Evolutionary conservation across 2,329 filamentous ascomycete species (phyloP), one percentile per base, ranked within the genome.

Genomic region (Cordyceps tenuipes): DNA sequence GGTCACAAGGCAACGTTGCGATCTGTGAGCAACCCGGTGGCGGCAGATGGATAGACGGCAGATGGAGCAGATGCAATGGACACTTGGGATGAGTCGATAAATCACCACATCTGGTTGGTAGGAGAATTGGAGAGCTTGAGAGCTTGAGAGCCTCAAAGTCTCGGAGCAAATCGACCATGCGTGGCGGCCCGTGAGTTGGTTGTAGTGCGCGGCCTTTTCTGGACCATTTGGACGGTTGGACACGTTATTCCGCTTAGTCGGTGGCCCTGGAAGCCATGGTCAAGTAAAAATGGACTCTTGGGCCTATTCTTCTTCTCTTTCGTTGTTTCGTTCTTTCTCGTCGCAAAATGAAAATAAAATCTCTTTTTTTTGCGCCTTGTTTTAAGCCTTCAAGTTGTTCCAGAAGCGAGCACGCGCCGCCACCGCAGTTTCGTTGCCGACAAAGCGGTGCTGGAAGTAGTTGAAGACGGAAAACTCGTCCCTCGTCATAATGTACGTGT

Each of bases 381-480:
- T 6, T 69, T 68, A 76, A 52, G 71, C 75, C 54, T 68, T 68
- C 19, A 69, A 66, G 63, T 77, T 74, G 66, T 81, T 76, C 82
- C 82, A 85, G 69, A 79, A 84, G 61, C 80, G 73, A 65, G 70
- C 77, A 63, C 75, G 74, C 19, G 82, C 82, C 43, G 70, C 72
- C n/a, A 74, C 68, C 46, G 78, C 78, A n/a, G 75, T 66, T 64
- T 75, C 68, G 64, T 80, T 71, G 62, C 82, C 82, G 34, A 76
- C 71, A 68, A 88, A 91, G 10, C 87, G 82, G 63, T 81, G 74
- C 63, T 89, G 86, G 72, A 88, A 93, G 73, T 87, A 93, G 77
- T 94, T 95, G 82, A 95, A 91, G 62, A 95, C 80, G 59, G 89
- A 84, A 68, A 94, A 95, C 74, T 96, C 90, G 72, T 90, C 85